Evolutionary conservation across 495 filamentous ascomycete genomes (phyloP), one percentile per base, ranked within the genome.

Genomic region (Clohesyomyces aquaticus): DNA sequence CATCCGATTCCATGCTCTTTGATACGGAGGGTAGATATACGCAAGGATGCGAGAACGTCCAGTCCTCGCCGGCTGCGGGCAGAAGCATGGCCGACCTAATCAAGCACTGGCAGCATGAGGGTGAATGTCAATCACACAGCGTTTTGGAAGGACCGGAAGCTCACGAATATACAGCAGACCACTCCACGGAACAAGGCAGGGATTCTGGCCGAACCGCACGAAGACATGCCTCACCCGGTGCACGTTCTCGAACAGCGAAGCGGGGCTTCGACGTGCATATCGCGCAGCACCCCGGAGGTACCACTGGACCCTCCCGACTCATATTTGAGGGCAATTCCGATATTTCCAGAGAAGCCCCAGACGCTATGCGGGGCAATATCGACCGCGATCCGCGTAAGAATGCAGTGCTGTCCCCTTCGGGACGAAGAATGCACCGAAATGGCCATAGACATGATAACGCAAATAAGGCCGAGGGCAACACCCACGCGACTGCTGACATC

Each of bases 1-100:
- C 65, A 51, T 51, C 61, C 42, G 73, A 76, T 55, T 59, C 69
- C 6, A 75, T 76, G 73, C 62, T 76, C 3, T 61, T 76, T 59
- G 73, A 68, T 21, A 0, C 26, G n/a, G n/a, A n/a, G n/a, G n/a
- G n/a, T n/a, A n/a, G n/a, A n/a, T n/a, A n/a, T n/a, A n/a, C n/a
- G n/a, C n/a, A n/a, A n/a, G n/a, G n/a, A n/a, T n/a, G n/a, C n/a
- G n/a, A n/a, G n/a, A n/a, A n/a, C n/a, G n/a, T n/a, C n/a, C n/a
- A n/a, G n/a, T n/a, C n/a, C n/a, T n/a, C n/a, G n/a, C n/a, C n/a
- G n/a, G n/a, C n/a, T n/a, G n/a, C n/a, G n/a, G n/a, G n/a, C n/a
- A n/a, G n/a, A n/a, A n/a, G n/a, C n/a, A n/a, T n/a, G n/a, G n/a
- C n/a, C n/a, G n/a, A n/a, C n/a, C n/a, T n/a, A n/a, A n/a, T n/a